Base-by-base conservation (phyloP, 768 basidiomycete genomes). In the Rhodotorula taiwanensis region DNA sequence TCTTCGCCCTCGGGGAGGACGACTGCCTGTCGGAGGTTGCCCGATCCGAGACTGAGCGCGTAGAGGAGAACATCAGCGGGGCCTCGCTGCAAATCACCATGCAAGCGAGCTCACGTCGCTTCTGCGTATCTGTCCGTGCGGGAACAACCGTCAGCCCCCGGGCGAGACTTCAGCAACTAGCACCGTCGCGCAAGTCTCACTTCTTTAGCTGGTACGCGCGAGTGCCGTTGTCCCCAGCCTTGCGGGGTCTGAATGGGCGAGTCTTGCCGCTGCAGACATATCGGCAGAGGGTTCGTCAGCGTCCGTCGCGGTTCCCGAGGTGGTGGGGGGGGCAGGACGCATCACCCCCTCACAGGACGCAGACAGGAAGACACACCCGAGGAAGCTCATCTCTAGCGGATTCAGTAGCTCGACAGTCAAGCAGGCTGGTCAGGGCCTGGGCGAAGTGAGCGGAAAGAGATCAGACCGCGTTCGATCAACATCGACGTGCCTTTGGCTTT, bases 141-240 rank as follows among this genome's bases (percentile, higher is more conserved):
- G 44, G 15, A 4, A 25, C 25, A 36, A 34, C 25, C 28, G 20
- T 44, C 44, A 41, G 43, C 27, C 5, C 42, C 3, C 30, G 48
- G 5, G 30, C 5, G 30, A 20, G 48, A 18, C 20, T 5, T n/a
- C 36, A 11, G 43, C 13, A 18, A 15, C 15, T 3, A 20, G 41
- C n/a, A n/a, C n/a, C n/a, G n/a, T n/a, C n/a, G 53, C 33, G 44
- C 8, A 21, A 21, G 9, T 52, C 70, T 30, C 74, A 98, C 80
- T 97, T 97, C 76, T 95, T 85, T 68, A 99, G 80, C 78, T 98
- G 94, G 75, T 93, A 97, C 75, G 97, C 94, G 77, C 94, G 94
- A 3, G 60, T 69, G 25, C 52, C 49, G 47, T 43, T 62, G 43
- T 70, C 67, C 10, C 34, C 49, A 14, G 53, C 60, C 49, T 88